phyloP scores from a whole-genome alignment of 495 filamentous ascomycete species.

The Penicillium antarcticum region DNA sequence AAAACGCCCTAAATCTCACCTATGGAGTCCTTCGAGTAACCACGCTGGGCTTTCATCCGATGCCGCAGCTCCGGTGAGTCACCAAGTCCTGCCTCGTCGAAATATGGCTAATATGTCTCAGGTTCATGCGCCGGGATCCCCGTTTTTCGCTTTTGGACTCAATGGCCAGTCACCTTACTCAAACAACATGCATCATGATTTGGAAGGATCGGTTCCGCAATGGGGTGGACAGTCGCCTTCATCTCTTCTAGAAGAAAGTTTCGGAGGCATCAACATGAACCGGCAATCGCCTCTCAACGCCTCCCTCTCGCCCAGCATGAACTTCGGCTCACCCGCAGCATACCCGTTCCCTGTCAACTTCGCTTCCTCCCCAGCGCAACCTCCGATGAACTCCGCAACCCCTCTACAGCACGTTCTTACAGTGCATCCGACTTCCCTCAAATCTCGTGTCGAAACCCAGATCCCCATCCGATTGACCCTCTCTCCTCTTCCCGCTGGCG shows the following conservation, averaged over 20 bases:
- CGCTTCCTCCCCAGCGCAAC: constrained; percentile 32
- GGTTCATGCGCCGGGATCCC: constrained; percentile 23
- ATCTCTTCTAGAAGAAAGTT: constrained; percentile 45
- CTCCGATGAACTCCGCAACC: constrained; percentile 19
- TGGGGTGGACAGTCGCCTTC: constrained; percentile 53
- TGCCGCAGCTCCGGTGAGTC: constrained; percentile 33
- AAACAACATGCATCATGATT: constrained; percentile 34
- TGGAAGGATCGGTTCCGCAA: constrained; percentile 44
- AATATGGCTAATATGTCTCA: constrained; percentile 10
- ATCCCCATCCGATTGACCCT: constrained; percentile 78
- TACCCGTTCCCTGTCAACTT: constrained; percentile 35
- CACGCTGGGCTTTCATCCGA: constrained; percentile 9
- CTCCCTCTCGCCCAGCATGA: constrained; percentile 30
- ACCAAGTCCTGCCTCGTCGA: background rate
- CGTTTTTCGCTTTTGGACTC: constrained; percentile 32
- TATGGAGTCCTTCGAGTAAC: constrained; percentile 25
- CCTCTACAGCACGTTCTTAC: constrained; percentile 41
- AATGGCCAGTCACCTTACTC: constrained; percentile 51
- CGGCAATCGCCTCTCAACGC: constrained; percentile 34
- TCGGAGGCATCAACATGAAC: constrained; percentile 43
- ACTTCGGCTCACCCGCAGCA: constrained; percentile 28
- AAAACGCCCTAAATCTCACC: constrained; percentile 23
- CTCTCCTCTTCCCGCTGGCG: constrained; percentile 64
- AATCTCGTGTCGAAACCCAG: constrained; percentile 94
- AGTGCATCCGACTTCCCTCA: constrained; percentile 65